Evolutionary conservation across 2,329 filamentous ascomycete genomes (phyloP).

Genomic region (Fusarium pseudoanthophilum): DNA sequence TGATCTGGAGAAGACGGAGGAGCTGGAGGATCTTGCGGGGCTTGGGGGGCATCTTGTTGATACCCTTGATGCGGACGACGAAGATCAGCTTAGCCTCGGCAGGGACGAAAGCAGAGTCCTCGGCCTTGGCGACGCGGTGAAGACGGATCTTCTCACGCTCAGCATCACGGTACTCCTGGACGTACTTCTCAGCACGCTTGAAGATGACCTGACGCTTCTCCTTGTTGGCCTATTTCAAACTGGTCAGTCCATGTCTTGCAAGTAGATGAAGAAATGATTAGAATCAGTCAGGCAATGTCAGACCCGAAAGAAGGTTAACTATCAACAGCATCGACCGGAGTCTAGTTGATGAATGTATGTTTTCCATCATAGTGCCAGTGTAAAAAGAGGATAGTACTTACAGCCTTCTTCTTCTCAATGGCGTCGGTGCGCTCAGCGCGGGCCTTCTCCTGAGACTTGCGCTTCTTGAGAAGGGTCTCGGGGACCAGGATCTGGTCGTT

Average conservation of each 20-base stretch:
- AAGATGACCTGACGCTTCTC: constrained; percentile 99
- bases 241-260: constrained; percentile 51
- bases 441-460: constrained; percentile 99
- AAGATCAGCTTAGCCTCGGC: constrained; percentile 98
- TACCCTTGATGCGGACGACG: constrained; percentile 99
- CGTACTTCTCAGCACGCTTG: constrained; percentile 99
- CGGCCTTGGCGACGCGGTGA: constrained; percentile 86
- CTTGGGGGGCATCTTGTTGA: constrained; percentile 99
- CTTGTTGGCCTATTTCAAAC: constrained; percentile 82
- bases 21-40: constrained; percentile 99
- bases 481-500: constrained; percentile 96
- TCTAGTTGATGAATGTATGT: constrained; percentile 91
- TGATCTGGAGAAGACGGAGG: constrained; percentile 99
- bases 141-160: constrained; percentile 99
- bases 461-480: constrained; percentile 99
- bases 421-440: constrained; percentile 87
- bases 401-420: constrained; percentile 88
- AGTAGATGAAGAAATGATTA: constrained; percentile 31
- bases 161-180: constrained; percentile 98
- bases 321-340: constrained; percentile 95
- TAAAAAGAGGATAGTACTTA: constrained; percentile 65
- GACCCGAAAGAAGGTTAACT: constrained; percentile 99
- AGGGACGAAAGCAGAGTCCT: constrained; percentile 92
- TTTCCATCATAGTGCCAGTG: constrained; percentile 81
- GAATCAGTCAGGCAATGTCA: constrained; percentile 66